These are phyloP conservation scores for Xylariaceae sp. DNA, from an alignment of 2,329 filamentous ascomycete species.

Conservation along the genomic window DNA sequence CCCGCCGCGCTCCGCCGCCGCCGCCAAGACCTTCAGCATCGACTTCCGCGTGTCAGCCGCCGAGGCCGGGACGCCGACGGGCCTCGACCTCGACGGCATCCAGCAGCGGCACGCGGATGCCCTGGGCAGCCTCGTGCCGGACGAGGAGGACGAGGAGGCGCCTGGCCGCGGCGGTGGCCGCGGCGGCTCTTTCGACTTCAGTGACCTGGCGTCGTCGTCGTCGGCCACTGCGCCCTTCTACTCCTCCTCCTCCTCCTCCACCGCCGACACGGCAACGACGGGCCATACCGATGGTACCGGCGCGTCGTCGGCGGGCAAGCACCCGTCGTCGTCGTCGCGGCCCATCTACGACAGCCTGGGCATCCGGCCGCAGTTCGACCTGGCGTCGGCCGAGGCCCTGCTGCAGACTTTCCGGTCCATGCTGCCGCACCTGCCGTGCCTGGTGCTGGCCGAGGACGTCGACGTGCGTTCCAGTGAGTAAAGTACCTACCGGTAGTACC, in stretches of 20 bases:
- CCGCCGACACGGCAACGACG: constrained; percentile 12
- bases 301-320: no score
- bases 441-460: constrained; percentile 31
- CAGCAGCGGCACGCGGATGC: constrained; percentile 34
- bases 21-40: constrained; percentile 44
- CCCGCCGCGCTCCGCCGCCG: constrained; percentile 23
- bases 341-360: constrained; percentile 30
- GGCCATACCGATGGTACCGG: no score
- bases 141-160: constrained; percentile 16
- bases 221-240: constrained; percentile 21
- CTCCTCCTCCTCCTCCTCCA: constrained; percentile 3
- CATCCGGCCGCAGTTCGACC: constrained; percentile 46
- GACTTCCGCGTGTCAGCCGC: constrained; percentile 45
- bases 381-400: constrained; percentile 42
- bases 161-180: not conserved
- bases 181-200: constrained; percentile 17
- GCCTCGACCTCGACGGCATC: constrained; percentile 34
- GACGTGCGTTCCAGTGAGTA: constrained; percentile 34
- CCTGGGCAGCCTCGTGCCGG: constrained; percentile 33
- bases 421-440: constrained; percentile 34
- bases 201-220: constrained; percentile 18
- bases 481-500: no score
- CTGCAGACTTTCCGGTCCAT: constrained; percentile 35
- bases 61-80: constrained; percentile 32
- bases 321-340: no score